Evolutionary conservation across 495 filamentous ascomycete species (phyloP), one percentile per base, ranked within the genome.

Genomic region (Xylaria grammica): DNA sequence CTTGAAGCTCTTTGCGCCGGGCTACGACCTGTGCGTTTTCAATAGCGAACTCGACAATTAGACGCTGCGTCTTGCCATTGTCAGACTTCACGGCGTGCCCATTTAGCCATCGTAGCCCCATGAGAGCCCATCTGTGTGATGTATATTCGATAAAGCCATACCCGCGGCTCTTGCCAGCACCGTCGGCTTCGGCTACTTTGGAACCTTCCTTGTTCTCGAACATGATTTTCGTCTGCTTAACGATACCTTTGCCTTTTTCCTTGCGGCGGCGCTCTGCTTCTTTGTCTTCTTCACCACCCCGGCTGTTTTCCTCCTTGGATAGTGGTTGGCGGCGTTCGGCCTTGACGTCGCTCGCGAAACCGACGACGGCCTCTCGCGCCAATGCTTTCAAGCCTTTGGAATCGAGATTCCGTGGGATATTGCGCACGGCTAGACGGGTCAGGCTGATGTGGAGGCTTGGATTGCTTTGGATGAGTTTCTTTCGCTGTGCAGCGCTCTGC

Each of bases 61-160:
- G 76, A 15, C 94, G 82, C 53, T 79, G 77, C 57, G 79, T 81
- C 72, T 84, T 84, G 49, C 82, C 83, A 3, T 63, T 67, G 27
- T 78, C 69, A 48, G 75, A 80, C 64, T 83, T 79, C 17, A 86
- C 49, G n/a, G 88, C 83, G 69, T 94, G 90, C 0, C 93, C 92
- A 72, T 99, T 99, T 36, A 99, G 79, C 88, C 90, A 97, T 32
- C 95, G 80, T 62, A 99, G 79, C 20, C 94, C 95, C 95, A 98
- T 98, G 27, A 99, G 80, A 29, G 96, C 96, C 80, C 90, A 92
- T 30, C 95, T 89, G 69, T 99, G 95, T 32, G 91, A 94, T 63
- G 87, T 91, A 79, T 97, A 99, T 76, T 99, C 95, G 62, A 99
- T 90, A 77, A 99, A 99, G 11, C 96, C 95, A 74, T 99, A 99